Evolutionary conservation across 345 rosid species (phyloP).

Genomic region (Dipteronia dyeriana): DNA sequence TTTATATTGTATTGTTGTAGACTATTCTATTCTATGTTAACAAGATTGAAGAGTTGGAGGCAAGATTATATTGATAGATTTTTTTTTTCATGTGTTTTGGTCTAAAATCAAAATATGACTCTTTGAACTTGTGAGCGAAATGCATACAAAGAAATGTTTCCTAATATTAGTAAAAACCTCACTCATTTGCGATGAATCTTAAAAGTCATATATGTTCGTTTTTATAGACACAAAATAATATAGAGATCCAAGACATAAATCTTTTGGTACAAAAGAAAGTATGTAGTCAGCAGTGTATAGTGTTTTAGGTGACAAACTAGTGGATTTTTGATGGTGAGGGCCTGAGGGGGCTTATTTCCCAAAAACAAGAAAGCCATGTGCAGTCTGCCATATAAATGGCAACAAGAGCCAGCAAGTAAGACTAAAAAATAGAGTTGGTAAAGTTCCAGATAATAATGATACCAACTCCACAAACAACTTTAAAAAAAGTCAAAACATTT

Average conservation of each 20-base stretch:
- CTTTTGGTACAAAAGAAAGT: not conserved
- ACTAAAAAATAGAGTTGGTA: slow-evolving; percentile 11
- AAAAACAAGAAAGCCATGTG: not conserved
- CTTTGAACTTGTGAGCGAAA: too few relatives aligned
- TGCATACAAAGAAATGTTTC: too few relatives aligned
- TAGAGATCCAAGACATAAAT: not conserved
- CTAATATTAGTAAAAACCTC: not conserved
- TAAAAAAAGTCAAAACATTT: slow-evolving; percentile 20
- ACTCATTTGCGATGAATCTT: not conserved
- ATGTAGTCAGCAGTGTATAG: too few relatives aligned
- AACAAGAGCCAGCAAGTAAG: not conserved
- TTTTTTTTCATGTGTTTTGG: not conserved
- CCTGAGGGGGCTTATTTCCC: not conserved
- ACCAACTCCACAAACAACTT: slow-evolving; percentile 17
- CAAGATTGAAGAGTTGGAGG: too few relatives aligned
- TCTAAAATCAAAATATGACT: too few relatives aligned
- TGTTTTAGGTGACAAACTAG: not conserved
- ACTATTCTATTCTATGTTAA: not conserved
- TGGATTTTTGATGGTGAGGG: not conserved
- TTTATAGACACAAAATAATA: not conserved
- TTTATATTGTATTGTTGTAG: not conserved
- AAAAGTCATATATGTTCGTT: not conserved
- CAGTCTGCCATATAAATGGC: not conserved
- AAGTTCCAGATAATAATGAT: slow-evolving; percentile 3
- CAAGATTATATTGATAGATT: too few relatives aligned